Percentiles rank a stretch among this genome's conserved stretches.
Conservation (phyloP, 805 yeast species). For the Saccharomycopsis synnaedendra region DNA sequence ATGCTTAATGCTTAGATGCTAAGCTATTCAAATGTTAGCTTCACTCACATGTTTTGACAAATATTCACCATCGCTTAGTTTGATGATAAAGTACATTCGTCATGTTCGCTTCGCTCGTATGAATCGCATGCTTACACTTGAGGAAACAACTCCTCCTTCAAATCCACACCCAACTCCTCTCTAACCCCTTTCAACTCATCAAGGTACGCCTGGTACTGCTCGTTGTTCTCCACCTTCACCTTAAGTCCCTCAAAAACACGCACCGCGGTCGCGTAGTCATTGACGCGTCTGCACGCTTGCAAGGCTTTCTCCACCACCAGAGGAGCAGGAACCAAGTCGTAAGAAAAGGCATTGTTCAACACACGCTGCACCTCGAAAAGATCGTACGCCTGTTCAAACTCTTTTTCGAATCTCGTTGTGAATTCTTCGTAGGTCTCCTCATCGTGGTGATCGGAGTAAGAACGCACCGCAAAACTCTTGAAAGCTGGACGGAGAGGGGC, state of each 20-base stretch:
- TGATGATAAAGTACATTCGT: no score
- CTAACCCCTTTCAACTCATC: constrained; percentile 88
- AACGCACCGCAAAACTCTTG: constrained; percentile 32
- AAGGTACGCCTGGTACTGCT: constrained; percentile 91
- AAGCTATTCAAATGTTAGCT: no score
- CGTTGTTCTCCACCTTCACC: constrained; percentile 89
- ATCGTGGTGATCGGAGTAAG: constrained; percentile 75
- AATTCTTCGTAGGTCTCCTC: constrained; percentile 94
- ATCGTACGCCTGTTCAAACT: constrained; percentile 89
- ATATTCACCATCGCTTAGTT: no score
- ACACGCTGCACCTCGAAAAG: constrained; percentile 84
- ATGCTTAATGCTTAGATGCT: no score
- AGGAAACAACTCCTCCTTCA: constrained; percentile 79
- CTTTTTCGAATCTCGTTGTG: constrained; percentile 86
- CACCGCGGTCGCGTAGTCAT: constrained; percentile 97
- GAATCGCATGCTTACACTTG: constrained; percentile 14
- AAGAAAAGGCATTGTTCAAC: constrained; percentile 94
- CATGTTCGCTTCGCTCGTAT: no score
- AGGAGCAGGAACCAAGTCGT: constrained; percentile 98
- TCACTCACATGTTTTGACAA: no score
- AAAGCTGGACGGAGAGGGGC: not conserved
- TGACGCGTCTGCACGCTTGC: constrained; percentile 97
- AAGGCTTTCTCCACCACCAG: constrained; percentile 90
- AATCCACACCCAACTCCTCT: constrained; percentile 84
- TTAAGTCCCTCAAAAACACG: constrained; percentile 96